phyloP scores from a whole-genome alignment of 768 basidiomycete genomes.

The Leccinum fibrillosum region DNA sequence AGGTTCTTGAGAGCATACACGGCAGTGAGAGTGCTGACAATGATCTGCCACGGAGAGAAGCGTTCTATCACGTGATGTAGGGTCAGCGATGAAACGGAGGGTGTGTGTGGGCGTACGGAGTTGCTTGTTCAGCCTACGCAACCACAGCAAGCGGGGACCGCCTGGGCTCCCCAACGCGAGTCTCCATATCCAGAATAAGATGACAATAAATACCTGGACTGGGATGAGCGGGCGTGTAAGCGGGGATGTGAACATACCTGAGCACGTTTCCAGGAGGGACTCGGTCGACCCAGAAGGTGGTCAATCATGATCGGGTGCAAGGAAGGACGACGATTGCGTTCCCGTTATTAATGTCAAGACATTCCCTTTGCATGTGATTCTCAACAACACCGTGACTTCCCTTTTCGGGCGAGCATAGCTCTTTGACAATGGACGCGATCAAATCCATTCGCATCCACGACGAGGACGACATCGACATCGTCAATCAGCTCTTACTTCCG shows the following conservation, averaged over 20 bases:
- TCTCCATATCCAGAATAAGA: conserved; percentile 89
- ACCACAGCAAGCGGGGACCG: conserved; percentile 66
- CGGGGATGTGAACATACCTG: conserved; percentile 47
- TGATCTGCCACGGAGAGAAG: conserved; percentile 96
- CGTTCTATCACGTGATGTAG: conserved; percentile 44
- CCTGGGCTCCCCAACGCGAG: conserved; percentile 61
- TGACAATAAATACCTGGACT: conserved; percentile 79
- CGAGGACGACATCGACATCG: conserved; percentile 68
- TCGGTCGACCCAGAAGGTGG: conserved; percentile 86
- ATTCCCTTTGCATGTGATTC: conserved; percentile 34
- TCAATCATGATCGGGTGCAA: conserved; percentile 70
- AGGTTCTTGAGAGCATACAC: conserved; percentile 83
- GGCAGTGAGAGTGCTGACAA: conserved; percentile 79
- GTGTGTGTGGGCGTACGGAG: conserved; percentile 46
- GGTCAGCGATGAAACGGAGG: background rate
- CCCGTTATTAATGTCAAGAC: background rate
- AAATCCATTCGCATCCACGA: conserved; percentile 40
- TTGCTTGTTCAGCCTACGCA: conserved; percentile 53
- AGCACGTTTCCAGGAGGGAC: conserved; percentile 82
- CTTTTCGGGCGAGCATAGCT: conserved; percentile 16
- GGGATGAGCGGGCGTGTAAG: background rate
- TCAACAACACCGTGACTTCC: background rate
- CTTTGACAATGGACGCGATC: conserved; percentile 21
- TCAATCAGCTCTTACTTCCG: conserved; percentile 87
- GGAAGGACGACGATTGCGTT: conserved; percentile 1